Conservation (phyloP, 305 asterid genomes). For the Withania somnifera region DNA sequence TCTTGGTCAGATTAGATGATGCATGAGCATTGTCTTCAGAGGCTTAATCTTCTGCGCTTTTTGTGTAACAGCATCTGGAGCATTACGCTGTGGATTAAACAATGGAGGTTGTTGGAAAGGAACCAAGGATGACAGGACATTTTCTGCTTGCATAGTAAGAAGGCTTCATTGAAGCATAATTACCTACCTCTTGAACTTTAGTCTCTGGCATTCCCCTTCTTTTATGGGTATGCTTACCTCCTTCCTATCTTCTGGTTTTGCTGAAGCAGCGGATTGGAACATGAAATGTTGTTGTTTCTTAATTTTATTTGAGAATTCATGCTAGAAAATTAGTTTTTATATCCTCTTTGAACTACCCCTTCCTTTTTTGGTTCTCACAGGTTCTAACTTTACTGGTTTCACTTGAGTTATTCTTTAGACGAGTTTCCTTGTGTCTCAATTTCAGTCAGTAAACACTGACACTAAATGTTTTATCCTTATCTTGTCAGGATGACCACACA, state of each 20-base stretch:
- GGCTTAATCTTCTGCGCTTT: slow-evolving; percentile 2
- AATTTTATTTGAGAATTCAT: not conserved
- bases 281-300: not conserved
- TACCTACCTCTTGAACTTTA: not conserved
- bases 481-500: slow-evolving; percentile 58
- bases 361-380: not conserved
- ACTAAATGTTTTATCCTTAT: not conserved
- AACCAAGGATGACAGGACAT: slow-evolving; percentile 56
- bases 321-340: not conserved
- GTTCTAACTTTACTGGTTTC: not conserved
- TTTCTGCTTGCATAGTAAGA: slow-evolving; percentile 89
- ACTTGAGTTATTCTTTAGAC: not conserved
- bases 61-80: slow-evolving; percentile 69
- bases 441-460: not conserved
- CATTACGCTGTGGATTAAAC: slow-evolving; percentile 69
- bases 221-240: not conserved
- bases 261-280: not conserved
- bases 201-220: not conserved
- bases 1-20: not conserved
- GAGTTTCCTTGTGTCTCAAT: not conserved
- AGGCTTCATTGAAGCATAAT: slow-evolving; percentile 7
- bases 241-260: not conserved
- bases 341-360: not conserved
- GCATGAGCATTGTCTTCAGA: not conserved
- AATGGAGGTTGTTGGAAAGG: slow-evolving; percentile 96